Evolutionary conservation across 208 protist species (phyloP).

Genomic region (Acanthamoeba healyi): DNA sequence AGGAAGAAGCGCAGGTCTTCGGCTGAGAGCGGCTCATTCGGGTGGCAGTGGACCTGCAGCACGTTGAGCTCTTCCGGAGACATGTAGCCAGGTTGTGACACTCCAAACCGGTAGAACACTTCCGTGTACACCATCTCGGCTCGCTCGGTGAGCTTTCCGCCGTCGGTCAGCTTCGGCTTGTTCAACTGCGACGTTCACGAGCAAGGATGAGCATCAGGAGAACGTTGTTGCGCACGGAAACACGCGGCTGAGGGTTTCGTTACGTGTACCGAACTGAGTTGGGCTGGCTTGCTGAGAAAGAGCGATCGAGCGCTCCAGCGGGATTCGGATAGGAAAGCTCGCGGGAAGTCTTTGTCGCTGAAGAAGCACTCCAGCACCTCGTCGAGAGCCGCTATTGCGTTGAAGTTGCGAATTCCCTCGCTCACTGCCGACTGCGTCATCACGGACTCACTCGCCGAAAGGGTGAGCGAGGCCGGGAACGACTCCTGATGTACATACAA

Average conservation of each 20-base stretch:
- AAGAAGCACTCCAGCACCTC: slow-evolving; percentile 34
- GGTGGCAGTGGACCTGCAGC: slow-evolving; percentile 68
- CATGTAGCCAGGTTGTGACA: slow-evolving; percentile 57
- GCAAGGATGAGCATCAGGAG: too few relatives aligned
- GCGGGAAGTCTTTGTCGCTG: slow-evolving; percentile 56
- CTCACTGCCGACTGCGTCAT: slow-evolving; percentile 46
- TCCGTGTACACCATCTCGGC: slow-evolving; percentile 56
- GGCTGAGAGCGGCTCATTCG: slow-evolving; percentile 48
- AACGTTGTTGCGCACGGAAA: not conserved
- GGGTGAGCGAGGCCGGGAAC: not conserved
- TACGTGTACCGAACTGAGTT: slow-evolving; percentile 45
- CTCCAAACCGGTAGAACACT: slow-evolving; percentile 53
- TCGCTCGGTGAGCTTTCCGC: slow-evolving; percentile 19
- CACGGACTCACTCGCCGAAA: not conserved
- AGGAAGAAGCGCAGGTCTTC: slow-evolving; percentile 43
- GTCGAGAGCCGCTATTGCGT: slow-evolving; percentile 15
- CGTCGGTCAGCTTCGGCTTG: slow-evolving; percentile 33
- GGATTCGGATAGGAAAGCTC: not conserved
- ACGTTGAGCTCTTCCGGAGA: slow-evolving; percentile 56
- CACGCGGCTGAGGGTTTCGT: too few relatives aligned
- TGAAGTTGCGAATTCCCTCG: slow-evolving; percentile 51
- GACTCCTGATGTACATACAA: not conserved
- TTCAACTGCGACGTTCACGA: slow-evolving; percentile 46
- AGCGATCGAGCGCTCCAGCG: slow-evolving; percentile 3
- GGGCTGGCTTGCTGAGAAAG: slow-evolving; percentile 26